phyloP scores from a whole-genome alignment of 2,329 filamentous ascomycete species.

The Sclerotiophoma versabilis region DNA sequence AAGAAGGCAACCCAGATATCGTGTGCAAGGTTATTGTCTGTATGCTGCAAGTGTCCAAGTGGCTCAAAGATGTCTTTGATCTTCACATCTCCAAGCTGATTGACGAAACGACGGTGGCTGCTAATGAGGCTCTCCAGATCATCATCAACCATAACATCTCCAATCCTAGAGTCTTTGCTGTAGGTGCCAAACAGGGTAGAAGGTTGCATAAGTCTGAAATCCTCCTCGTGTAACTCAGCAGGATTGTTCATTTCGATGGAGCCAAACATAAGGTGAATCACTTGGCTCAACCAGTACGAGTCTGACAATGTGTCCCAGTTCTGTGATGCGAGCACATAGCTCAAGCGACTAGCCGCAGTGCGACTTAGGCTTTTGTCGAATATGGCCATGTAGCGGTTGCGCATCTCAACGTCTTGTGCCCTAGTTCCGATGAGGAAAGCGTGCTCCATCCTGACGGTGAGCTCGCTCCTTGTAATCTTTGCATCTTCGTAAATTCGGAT shows the following conservation, averaged over 20 bases:
- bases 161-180: conserved; percentile 69
- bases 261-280: conserved; percentile 89
- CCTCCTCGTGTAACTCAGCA: conserved; percentile 79
- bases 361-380: conserved; percentile 96
- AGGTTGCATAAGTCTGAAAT: conserved; percentile 79
- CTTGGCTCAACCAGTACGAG: conserved; percentile 96
- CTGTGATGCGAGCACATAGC: conserved; percentile 87
- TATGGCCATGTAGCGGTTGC: conserved; percentile 94
- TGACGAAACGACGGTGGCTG: conserved; percentile 81
- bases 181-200: conserved; percentile 78
- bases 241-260: conserved; percentile 85
- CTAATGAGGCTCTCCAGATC: conserved; percentile 81
- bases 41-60: conserved; percentile 88
- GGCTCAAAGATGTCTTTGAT: conserved; percentile 89
- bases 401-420: conserved; percentile 94
- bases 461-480: conserved; percentile 91
- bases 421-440: conserved; percentile 95
- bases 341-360: conserved; percentile 84
- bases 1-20: conserved; percentile 92
- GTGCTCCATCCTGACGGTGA: conserved; percentile 97
- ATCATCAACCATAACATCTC: conserved; percentile 77
- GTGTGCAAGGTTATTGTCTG: conserved; percentile 80
- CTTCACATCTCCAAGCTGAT: conserved; percentile 84
- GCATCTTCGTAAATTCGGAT: conserved; percentile 98
- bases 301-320: conserved; percentile 97